Conservation (phyloP, 495 filamentous ascomycete genomes). For the Daldinia decipiens region DNA sequence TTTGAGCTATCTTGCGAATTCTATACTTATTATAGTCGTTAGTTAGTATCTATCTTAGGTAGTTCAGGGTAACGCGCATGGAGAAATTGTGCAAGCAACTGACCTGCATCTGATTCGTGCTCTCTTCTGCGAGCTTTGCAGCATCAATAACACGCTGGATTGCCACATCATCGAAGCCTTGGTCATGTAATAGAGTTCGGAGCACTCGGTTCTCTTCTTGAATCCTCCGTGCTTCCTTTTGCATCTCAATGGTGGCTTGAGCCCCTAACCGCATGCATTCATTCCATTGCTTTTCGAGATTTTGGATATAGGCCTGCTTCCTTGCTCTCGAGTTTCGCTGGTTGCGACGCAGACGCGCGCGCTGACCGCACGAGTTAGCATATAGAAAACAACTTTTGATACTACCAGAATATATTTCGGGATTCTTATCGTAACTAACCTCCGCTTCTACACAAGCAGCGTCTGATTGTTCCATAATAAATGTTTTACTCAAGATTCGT, state of each 20-base stretch:
- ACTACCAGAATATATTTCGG: neutral
- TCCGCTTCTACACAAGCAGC: neutral
- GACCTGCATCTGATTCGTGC: neutral
- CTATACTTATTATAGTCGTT: neutral
- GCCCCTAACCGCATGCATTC: constrained; percentile 8
- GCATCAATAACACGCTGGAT: constrained; percentile 1
- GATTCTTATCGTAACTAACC: neutral
- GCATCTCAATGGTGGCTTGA: constrained; percentile 11
- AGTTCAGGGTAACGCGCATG: neutral
- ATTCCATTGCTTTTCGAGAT: constrained; percentile 9
- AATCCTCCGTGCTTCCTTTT: constrained; percentile 1
- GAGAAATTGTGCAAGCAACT: neutral
- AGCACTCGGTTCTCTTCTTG: constrained; percentile 6
- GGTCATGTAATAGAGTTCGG: neutral
- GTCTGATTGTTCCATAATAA: neutral
- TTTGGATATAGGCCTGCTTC: constrained; percentile 11
- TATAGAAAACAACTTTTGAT: neutral
- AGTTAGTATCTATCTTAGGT: neutral
- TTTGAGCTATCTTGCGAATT: neutral
- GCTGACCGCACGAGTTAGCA: neutral
- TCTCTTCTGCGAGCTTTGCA: neutral
- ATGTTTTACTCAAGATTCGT: neutral
- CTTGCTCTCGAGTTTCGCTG: constrained; percentile 13
- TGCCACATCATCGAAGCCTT: constrained; percentile 3
- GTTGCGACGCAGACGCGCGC: constrained; percentile 16